phyloP scores from a whole-genome alignment of 352 stramenopile species.

The Elongisporangium anandrum region DNA sequence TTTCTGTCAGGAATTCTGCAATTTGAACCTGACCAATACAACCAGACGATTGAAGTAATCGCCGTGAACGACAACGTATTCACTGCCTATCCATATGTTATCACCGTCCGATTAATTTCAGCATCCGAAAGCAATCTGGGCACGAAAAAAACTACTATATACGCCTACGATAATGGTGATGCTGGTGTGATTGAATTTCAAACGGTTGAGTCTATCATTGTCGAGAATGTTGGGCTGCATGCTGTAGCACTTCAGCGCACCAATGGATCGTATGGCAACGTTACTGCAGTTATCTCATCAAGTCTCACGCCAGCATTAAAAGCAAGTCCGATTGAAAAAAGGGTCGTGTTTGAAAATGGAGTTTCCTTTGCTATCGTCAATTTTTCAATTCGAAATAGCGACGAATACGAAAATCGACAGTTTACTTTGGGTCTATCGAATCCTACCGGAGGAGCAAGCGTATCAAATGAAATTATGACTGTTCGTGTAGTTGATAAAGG shows the following conservation, averaged over 20 bases:
- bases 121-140: slow-evolving; percentile 14
- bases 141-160: slow-evolving; percentile 8
- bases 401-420: slow-evolving; percentile 22
- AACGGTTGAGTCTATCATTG: slow-evolving; percentile 6
- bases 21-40: slow-evolving; percentile 19
- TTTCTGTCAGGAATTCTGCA: slow-evolving; percentile 10
- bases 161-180: slow-evolving; percentile 30
- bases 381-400: slow-evolving; percentile 20
- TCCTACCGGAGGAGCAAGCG: slow-evolving; percentile 17
- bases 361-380: slow-evolving; percentile 3
- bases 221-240: slow-evolving; percentile 10
- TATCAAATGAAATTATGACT: slow-evolving; percentile 8
- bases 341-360: slow-evolving; percentile 27
- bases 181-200: slow-evolving; percentile 25
- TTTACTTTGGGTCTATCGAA: slow-evolving; percentile 25
- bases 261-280: slow-evolving; percentile 6
- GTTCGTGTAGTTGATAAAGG: slow-evolving; percentile 31
- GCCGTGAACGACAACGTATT: slow-evolving; percentile 23
- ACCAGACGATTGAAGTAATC: slow-evolving; percentile 20
- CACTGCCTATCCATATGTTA: slow-evolving; percentile 13
- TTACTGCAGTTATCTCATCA: slow-evolving; percentile 24
- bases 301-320: slow-evolving; percentile 22
- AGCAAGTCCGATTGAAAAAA: slow-evolving; percentile 13
- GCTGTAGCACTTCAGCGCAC: slow-evolving; percentile 10
- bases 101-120: slow-evolving; percentile 17